Conservation (phyloP, 2,329 filamentous ascomycete species). For the Volutella citrinella region DNA sequence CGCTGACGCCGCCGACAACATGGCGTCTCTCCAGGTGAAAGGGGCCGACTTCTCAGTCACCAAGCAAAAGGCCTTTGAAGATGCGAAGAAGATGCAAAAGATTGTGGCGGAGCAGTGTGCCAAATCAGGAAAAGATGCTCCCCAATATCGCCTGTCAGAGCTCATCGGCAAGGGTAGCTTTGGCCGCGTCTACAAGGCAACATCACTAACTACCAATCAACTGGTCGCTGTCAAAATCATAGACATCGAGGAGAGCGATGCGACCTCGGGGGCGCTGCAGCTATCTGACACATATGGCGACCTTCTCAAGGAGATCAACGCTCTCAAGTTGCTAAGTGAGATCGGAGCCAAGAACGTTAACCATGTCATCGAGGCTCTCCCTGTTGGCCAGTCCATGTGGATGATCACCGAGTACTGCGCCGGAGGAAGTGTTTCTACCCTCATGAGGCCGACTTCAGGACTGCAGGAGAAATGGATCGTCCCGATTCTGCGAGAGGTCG, state of each 20-base stretch:
- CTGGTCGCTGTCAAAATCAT: constrained; percentile 80
- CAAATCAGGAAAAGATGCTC: constrained; percentile 57
- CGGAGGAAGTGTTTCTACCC: constrained; percentile 75
- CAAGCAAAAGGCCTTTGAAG: constrained; percentile 61
- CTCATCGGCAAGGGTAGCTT: constrained; percentile 74
- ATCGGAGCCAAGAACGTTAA: constrained; percentile 78
- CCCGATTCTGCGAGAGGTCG: constrained; percentile 63
- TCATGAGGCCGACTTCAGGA: constrained; percentile 65
- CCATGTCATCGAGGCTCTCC: constrained; percentile 73
- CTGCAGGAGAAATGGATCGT: constrained; percentile 70
- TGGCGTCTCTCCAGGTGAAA: constrained; percentile 42
- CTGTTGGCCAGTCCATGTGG: constrained; percentile 79
- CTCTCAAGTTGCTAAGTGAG: constrained; percentile 70
- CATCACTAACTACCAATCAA: constrained; percentile 41
- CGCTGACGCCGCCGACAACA: no score
- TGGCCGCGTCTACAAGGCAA: constrained; percentile 70
- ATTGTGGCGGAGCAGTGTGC: constrained; percentile 60
- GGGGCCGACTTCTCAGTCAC: constrained; percentile 43
- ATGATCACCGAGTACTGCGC: constrained; percentile 85
- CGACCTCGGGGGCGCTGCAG: constrained; percentile 60
- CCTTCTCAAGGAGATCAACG: constrained; percentile 65
- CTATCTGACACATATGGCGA: constrained; percentile 66
- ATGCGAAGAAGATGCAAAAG: constrained; percentile 68
- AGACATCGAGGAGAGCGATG: constrained; percentile 76
- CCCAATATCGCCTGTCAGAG: constrained; percentile 66